Percentiles rank a stretch among this genome's conserved stretches.
Evolutionary conservation across 306 rosid species (phyloP).

Genomic region (Adenanthera pavonina): DNA sequence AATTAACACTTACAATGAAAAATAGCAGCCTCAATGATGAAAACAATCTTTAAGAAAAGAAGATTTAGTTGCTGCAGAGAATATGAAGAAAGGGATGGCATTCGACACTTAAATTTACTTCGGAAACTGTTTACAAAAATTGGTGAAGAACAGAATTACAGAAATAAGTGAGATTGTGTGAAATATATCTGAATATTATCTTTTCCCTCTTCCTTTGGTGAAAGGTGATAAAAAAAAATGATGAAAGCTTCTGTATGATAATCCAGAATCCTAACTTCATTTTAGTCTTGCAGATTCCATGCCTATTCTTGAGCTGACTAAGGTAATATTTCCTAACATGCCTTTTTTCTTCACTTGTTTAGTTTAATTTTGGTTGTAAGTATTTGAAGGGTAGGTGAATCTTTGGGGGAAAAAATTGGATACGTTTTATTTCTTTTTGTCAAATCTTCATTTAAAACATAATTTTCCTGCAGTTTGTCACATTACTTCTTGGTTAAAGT

Average conservation of each 20-base stretch:
- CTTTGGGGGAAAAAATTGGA: constrained; percentile 20
- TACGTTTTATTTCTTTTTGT: background rate
- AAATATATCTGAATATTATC: background rate
- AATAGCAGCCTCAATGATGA: background rate
- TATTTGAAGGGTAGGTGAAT: background rate
- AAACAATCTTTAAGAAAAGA: background rate
- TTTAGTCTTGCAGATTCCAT: constrained; percentile 41
- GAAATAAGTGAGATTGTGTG: background rate
- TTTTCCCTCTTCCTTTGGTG: background rate
- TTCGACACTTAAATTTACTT: background rate
- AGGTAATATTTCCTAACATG: constrained; percentile 29
- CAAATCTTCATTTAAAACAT: background rate
- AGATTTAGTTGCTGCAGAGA: background rate
- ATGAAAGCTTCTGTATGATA: background rate
- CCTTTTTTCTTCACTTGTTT: background rate
- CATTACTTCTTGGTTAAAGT: constrained; percentile 17
- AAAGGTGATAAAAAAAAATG: background rate
- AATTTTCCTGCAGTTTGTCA: background rate
- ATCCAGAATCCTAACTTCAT: background rate
- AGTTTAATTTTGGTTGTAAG: constrained; percentile 14
- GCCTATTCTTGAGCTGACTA: constrained; percentile 29
- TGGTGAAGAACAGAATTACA: background rate
- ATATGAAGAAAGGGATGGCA: background rate
- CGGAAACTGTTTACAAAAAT: background rate
- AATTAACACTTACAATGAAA: background rate